Evolutionary conservation across 331 rosid genomes (phyloP).

Genomic region (Telfairia occidentalis): DNA sequence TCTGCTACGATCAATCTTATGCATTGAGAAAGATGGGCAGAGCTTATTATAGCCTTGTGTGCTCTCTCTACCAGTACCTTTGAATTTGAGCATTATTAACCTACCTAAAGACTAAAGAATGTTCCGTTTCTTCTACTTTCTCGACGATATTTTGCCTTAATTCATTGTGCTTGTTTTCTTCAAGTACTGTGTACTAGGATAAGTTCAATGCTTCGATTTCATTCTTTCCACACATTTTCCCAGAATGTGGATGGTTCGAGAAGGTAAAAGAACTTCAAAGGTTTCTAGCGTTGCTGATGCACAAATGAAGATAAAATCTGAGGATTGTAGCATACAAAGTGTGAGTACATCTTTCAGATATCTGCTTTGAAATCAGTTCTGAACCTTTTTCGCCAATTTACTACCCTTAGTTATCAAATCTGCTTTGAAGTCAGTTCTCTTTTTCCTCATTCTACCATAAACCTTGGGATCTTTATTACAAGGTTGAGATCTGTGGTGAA

Average conservation of each 20-base stretch:
- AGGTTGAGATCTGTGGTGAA: not conserved
- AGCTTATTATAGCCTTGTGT: not conserved
- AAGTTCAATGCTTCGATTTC: not conserved
- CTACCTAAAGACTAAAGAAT: not conserved
- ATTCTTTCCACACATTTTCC: not conserved
- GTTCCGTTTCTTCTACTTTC: not conserved
- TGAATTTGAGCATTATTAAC: not conserved
- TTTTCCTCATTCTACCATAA: not conserved
- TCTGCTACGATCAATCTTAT: not conserved
- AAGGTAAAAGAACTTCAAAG: slow-evolving; percentile 31
- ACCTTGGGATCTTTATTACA: not conserved
- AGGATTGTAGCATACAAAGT: slow-evolving; percentile 34
- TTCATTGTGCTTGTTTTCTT: not conserved
- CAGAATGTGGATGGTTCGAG: slow-evolving; percentile 65
- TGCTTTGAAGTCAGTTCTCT: not conserved
- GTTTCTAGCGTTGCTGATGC: slow-evolving; percentile 25
- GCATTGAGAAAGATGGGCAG: not conserved
- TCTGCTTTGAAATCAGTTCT: slow-evolving; percentile 13
- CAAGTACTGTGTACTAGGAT: not conserved
- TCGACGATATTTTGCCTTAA: not conserved
- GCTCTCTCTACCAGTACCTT: not conserved
- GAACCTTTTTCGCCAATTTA: not conserved
- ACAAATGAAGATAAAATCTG: slow-evolving; percentile 17
- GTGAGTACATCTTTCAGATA: slow-evolving; percentile 51
- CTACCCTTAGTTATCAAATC: not conserved